Evolutionary conservation across 352 stramenopile genomes (phyloP), one percentile per base, ranked within the genome.

Genomic region (Phytophthora gonapodyides): DNA sequence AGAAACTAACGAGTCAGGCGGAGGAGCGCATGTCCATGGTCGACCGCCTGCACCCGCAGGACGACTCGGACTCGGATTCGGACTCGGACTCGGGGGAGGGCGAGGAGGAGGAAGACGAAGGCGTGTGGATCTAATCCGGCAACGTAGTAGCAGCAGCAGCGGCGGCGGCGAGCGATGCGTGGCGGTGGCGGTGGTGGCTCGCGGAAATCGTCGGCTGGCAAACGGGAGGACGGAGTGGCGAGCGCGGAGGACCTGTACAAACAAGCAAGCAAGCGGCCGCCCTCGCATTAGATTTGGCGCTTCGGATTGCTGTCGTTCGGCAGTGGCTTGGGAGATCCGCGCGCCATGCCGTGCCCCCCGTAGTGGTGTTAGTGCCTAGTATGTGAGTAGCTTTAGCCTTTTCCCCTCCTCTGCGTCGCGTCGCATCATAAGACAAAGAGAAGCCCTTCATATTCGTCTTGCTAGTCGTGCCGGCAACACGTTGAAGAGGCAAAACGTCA

Each of bases 1-100:
- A 93, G 82, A 95, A 95, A 81, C 84, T 95, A 70, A 93, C 82
- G 63, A 91, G 69, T 73, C 77, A 95, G 54, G 83, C 84, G 30
- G 86, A 95, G 34, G 84, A 95, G 70, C 86, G 86, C 46, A 78
- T 84, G 82, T 95, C 86, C 60, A 91, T 88, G 68, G 81, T 95
- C 58, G 86, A 93, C 61, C 74, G 78, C 12, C 62, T 91, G 59
- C 83, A 95, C 66, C 84, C 84, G 33, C 77, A 90, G 27, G 82
- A 87, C 65, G 78, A 89, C 48, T 88, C 80, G 61, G 82, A 92
- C 50, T 91, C 83, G 64, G 83, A 92, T 69, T 92, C 83, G 57
- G 81, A 88, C 27, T 82, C 78, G 17, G 65, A 84, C 19, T 89
- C 79, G 47, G 75, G 73, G 10, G 74, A 79, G 45, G 80, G 80